A percentile compares a stretch with the other conserved stretches of the same genome.
Evolutionary conservation across 192 early-diverging fungal genomes (phyloP).

Genomic region (Pilobolus umbonatus): DNA sequence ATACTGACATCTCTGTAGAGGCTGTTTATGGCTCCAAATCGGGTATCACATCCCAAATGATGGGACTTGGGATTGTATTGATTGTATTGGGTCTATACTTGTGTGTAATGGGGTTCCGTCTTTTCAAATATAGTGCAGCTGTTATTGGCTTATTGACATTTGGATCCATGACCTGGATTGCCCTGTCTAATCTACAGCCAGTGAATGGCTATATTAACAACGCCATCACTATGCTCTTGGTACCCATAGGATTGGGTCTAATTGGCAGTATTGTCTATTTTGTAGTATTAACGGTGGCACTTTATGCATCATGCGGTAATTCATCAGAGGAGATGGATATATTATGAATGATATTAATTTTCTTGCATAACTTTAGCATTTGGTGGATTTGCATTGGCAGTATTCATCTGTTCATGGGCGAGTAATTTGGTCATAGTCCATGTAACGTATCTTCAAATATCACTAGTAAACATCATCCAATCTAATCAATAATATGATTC

Average conservation of each 20-base stretch:
- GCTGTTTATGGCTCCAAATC: conserved; percentile 20
- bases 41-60: conserved; percentile 31
- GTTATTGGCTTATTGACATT: conserved; percentile 45
- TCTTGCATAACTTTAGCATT: conserved; percentile 5
- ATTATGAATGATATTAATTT: neutral
- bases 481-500: too few relatives aligned
- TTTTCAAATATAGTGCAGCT: conserved; percentile 43
- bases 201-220: conserved; percentile 19
- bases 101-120: conserved; percentile 43
- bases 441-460: neutral
- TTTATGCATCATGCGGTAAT: neutral
- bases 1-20: too few relatives aligned
- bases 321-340: conserved; percentile 63
- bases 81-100: conserved; percentile 40
- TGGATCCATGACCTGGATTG: conserved; percentile 28
- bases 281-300: conserved; percentile 42
- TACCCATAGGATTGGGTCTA: conserved; percentile 18
- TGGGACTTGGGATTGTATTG: conserved; percentile 33
- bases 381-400: conserved; percentile 28
- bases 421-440: conserved; percentile 21
- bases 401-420: conserved; percentile 24
- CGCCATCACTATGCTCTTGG: conserved; percentile 10
- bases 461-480: too few relatives aligned
- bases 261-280: conserved; percentile 21
- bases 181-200: conserved; percentile 21